These are phyloP conservation scores for Suillus brevipes DNA, from an alignment of 768 basidiomycete genomes.

Conservation along the genomic window DNA sequence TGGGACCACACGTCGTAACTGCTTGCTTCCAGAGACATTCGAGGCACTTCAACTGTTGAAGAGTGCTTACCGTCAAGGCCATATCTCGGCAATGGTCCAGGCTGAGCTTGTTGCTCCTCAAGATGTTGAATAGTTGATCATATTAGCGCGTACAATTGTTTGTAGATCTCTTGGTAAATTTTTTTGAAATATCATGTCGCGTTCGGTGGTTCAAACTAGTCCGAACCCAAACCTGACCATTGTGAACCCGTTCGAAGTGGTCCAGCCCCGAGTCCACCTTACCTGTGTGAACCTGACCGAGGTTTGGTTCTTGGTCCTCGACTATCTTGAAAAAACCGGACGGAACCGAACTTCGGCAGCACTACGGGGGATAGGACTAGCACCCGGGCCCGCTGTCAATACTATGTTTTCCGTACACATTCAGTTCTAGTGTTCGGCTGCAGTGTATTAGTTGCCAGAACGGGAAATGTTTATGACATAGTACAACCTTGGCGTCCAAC, in stretches of 20 bases:
- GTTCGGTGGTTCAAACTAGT: conserved; percentile 5
- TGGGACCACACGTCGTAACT: neutral
- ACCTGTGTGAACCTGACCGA: conserved; percentile 3
- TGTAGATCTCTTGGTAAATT: neutral
- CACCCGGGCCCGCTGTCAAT: too few relatives aligned
- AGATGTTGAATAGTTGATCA: neutral
- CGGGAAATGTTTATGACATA: too few relatives aligned
- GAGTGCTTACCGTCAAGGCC: neutral
- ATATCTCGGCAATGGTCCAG: conserved; percentile 1
- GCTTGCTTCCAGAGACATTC: conserved; percentile 2
- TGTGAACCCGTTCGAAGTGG: too few relatives aligned
- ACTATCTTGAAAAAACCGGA: conserved; percentile 1
- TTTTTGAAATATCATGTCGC: neutral
- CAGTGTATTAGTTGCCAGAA: too few relatives aligned
- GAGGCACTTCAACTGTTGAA: too few relatives aligned
- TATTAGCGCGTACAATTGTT: conserved; percentile 8
- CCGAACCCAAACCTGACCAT: conserved; percentile 1
- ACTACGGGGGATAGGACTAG: neutral
- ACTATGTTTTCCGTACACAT: too few relatives aligned
- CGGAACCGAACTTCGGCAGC: conserved; percentile 9
- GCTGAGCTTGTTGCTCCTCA: neutral
- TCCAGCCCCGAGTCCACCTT: too few relatives aligned
- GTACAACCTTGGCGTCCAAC: too few relatives aligned
- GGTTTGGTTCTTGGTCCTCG: neutral
- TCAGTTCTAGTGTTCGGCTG: too few relatives aligned